Evolutionary conservation across 768 basidiomycete species (phyloP).

Genomic region (Naematelia encephala): DNA sequence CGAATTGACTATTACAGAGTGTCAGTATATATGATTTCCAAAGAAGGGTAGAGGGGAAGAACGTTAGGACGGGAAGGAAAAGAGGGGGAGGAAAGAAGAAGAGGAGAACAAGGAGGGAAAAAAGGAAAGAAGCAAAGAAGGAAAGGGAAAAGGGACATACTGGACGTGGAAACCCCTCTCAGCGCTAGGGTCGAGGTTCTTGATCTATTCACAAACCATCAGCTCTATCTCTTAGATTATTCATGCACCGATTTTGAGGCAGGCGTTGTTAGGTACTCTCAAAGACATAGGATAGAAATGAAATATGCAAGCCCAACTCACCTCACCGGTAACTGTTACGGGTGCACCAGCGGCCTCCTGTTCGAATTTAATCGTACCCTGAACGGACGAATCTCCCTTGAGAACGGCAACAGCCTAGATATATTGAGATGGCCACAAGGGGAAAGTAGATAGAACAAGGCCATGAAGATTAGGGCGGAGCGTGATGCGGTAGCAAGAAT

Average conservation of each 20-base stretch:
- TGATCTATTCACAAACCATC: slow-evolving; percentile 51
- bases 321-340: slow-evolving; percentile 62
- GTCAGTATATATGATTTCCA: slow-evolving; percentile 19
- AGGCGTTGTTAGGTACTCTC: too few relatives aligned
- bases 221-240: too few relatives aligned
- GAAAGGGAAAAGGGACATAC: slow-evolving; percentile 54
- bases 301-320: slow-evolving; percentile 32
- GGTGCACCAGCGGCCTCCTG: slow-evolving; percentile 57
- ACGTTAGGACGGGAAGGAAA: too few relatives aligned
- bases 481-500: too few relatives aligned
- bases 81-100: too few relatives aligned
- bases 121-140: too few relatives aligned
- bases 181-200: slow-evolving; percentile 60
- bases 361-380: slow-evolving; percentile 65
- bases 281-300: too few relatives aligned
- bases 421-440: too few relatives aligned
- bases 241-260: too few relatives aligned
- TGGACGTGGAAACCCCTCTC: slow-evolving; percentile 77
- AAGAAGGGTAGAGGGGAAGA: neutral
- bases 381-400: slow-evolving; percentile 60
- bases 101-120: too few relatives aligned
- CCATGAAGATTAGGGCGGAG: neutral
- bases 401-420: slow-evolving; percentile 62
- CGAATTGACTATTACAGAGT: slow-evolving; percentile 55
- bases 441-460: neutral